Conservation (phyloP, 768 basidiomycete species). For the Boletus rex-veris region DNA sequence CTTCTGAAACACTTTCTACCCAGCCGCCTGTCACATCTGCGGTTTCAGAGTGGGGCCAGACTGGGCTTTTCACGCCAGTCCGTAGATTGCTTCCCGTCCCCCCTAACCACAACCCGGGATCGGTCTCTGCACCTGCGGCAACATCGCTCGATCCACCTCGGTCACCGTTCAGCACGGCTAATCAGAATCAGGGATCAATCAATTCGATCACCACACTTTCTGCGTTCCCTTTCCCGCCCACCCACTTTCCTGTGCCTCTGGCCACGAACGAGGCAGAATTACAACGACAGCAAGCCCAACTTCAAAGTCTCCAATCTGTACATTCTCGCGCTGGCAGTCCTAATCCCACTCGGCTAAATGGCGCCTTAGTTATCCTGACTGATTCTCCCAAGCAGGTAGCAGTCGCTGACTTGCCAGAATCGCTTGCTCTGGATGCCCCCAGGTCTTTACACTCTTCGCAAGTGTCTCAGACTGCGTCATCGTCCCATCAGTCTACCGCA, state of each 20-base stretch:
- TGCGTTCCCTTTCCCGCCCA: conserved; percentile 70
- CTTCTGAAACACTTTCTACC: conserved; percentile 3
- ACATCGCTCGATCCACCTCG: conserved; percentile 22
- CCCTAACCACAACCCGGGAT: conserved; percentile 14
- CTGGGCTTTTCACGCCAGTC: conserved; percentile 13
- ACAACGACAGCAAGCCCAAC: conserved; percentile 24
- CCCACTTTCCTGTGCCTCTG: conserved; percentile 65
- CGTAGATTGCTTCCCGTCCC: conserved; percentile 23
- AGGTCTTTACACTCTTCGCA: conserved; percentile 7
- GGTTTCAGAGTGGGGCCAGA: conserved; percentile 33
- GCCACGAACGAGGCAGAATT: conserved; percentile 23
- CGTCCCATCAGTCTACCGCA: conserved; percentile 1
- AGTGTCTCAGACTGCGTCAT: conserved; percentile 1
- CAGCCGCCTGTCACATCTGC: not conserved
- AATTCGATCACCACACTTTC: conserved; percentile 65
- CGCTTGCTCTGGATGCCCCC: not conserved
- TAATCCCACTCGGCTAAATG: conserved; percentile 3
- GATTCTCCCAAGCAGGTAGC: conserved; percentile 23
- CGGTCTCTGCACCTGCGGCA: conserved; percentile 1
- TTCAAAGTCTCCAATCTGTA: conserved; percentile 16
- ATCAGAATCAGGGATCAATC: conserved; percentile 29
- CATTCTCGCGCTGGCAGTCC: conserved; percentile 20
- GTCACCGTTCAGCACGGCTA: conserved; percentile 18
- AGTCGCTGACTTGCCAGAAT: conserved; percentile 4
- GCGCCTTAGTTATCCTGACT: conserved; percentile 1